These are phyloP conservation scores for Auricularia sp. DNA, from an alignment of 768 basidiomycete genomes.

Conservation along the genomic window DNA sequence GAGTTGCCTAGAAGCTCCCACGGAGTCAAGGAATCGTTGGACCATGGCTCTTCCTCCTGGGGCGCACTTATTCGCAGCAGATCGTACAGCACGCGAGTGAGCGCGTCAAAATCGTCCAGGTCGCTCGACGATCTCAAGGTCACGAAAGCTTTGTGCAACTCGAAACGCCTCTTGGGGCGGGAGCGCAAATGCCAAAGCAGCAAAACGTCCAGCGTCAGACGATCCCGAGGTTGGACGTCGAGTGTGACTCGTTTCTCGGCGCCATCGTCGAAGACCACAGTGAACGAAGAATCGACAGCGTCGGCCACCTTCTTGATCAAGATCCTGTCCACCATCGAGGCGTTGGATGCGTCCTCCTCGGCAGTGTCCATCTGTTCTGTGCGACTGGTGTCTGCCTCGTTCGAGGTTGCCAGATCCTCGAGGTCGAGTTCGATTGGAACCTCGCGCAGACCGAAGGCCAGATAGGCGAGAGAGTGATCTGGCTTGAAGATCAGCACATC, in stretches of 20 bases:
- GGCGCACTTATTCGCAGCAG: constrained; percentile 30
- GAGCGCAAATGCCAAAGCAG: constrained; percentile 52
- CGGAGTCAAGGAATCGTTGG: constrained; percentile 13
- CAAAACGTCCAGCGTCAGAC: constrained; percentile 48
- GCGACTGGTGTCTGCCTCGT: constrained; percentile 5
- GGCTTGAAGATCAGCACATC: constrained; percentile 64
- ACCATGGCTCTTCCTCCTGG: constrained; percentile 1
- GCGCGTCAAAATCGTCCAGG: constrained; percentile 47
- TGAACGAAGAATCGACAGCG: constrained; percentile 40
- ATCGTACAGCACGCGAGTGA: constrained; percentile 41
- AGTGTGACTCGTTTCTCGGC: constrained; percentile 37
- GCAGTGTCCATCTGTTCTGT: not conserved
- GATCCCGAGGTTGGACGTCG: constrained; percentile 45
- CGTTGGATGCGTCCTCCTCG: constrained; percentile 6
- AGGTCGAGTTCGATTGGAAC: constrained; percentile 14
- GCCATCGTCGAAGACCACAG: constrained; percentile 45
- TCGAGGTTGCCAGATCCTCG: not conserved
- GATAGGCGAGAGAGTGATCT: constrained; percentile 41
- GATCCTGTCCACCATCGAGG: constrained; percentile 12
- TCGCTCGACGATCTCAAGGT: constrained; percentile 16
- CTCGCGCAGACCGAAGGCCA: constrained; percentile 50
- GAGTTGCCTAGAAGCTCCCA: constrained; percentile 45
- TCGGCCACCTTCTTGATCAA: constrained; percentile 38
- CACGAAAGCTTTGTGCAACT: constrained; percentile 47
- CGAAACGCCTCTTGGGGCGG: constrained; percentile 48